Conservation (phyloP, 129 eudicot species). For the Pittosporum tobira region DNA sequence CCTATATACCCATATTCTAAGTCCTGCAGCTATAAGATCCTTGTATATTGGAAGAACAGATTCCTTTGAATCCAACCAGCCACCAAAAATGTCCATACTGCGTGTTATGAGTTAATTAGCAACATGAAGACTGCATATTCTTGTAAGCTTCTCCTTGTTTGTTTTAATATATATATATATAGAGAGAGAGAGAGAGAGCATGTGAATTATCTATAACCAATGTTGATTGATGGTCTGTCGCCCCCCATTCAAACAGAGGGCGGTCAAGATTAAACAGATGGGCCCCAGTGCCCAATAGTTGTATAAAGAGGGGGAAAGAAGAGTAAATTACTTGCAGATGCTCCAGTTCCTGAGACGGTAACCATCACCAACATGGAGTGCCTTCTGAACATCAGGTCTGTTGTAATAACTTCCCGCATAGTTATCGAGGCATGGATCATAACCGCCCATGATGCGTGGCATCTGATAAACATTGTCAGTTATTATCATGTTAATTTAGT, state of each 20-base stretch:
- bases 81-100: constrained; percentile 62
- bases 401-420: constrained; percentile 81
- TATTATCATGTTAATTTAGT: too few species aligned
- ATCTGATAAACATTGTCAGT: constrained; percentile 30
- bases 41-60: constrained; percentile 89
- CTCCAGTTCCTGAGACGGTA: constrained; percentile 60
- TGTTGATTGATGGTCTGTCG: too few species aligned
- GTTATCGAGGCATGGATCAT: constrained; percentile 88
- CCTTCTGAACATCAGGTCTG: constrained; percentile 70
- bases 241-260: too few species aligned
- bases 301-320: too few species aligned
- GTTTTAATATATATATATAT: too few species aligned
- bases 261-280: too few species aligned
- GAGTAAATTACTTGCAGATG: constrained; percentile 72
- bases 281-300: too few species aligned
- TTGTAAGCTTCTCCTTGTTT: background rate
- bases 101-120: constrained; percentile 5
- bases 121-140: background rate
- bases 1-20: constrained; percentile 94
- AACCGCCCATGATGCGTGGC: constrained; percentile 83
- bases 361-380: constrained; percentile 80
- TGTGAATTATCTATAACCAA: too few species aligned
- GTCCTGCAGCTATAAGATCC: constrained; percentile 79
- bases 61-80: constrained; percentile 55
- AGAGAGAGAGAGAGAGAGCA: too few species aligned